phyloP scores from a whole-genome alignment of 148 eudicot species.

The Rhododendron molle region DNA sequence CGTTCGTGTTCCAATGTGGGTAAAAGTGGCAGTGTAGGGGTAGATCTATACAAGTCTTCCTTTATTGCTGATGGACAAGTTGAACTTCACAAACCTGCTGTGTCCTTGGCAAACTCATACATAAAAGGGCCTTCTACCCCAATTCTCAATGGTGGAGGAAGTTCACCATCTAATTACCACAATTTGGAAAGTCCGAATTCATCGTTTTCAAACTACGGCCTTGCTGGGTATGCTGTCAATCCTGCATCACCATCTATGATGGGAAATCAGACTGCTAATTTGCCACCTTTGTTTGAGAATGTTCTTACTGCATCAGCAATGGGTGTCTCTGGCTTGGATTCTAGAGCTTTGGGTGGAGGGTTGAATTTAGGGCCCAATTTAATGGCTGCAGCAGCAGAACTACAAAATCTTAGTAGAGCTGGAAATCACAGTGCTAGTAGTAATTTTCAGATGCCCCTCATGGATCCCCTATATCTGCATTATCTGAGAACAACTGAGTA shows the following conservation, averaged over 20 bases:
- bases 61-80: constrained; percentile 35
- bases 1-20: not conserved
- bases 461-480: constrained; percentile 67
- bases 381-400: constrained; percentile 54
- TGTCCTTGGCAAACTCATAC: constrained; percentile 21
- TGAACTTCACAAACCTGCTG: constrained; percentile 38
- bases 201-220: constrained; percentile 54
- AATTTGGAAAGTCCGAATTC: constrained; percentile 72
- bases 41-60: too few species aligned
- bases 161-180: constrained; percentile 55
- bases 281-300: constrained; percentile 62
- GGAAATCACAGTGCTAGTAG: constrained; percentile 41
- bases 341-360: constrained; percentile 51
- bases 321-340: constrained; percentile 52
- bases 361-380: constrained; percentile 53
- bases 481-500: constrained; percentile 61
- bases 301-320: constrained; percentile 14
- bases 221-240: constrained; percentile 52
- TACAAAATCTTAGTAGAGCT: constrained; percentile 47
- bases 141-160: constrained; percentile 31
- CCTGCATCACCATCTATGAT: constrained; percentile 63
- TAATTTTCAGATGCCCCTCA: constrained; percentile 33
- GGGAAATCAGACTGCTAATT: constrained; percentile 50
- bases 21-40: too few species aligned
- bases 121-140: constrained; percentile 27